Percentiles rank a stretch among this genome's conserved stretches.
These are phyloP conservation scores for Acanthamoeba healyi DNA, from an alignment of 208 protist species.

Conservation along the genomic window DNA sequence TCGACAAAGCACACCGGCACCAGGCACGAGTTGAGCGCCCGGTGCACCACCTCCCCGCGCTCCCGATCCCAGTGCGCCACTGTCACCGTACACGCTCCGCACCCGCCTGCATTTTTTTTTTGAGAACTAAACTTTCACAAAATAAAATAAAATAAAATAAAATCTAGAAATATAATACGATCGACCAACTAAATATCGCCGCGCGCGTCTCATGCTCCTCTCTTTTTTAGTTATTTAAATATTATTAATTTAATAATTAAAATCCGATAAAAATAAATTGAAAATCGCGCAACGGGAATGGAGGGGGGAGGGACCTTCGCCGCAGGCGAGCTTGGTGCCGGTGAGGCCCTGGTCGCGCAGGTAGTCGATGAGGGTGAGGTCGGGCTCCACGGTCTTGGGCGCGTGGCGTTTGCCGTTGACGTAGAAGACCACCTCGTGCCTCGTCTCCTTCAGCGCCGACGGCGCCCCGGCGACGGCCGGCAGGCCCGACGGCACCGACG, in stretches of 20 bases:
- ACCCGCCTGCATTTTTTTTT: slow-evolving; percentile 90
- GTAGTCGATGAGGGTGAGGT: slow-evolving; percentile 69
- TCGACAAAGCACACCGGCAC: slow-evolving; percentile 86
- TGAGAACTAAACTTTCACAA: neutral
- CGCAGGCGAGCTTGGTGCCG: slow-evolving; percentile 45
- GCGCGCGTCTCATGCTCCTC: no score
- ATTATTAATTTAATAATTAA: neutral
- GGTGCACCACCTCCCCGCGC: slow-evolving; percentile 67
- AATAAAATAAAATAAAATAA: neutral
- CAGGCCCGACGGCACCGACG: neutral
- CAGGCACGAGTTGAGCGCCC: slow-evolving; percentile 90
- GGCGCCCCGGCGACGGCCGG: neutral
- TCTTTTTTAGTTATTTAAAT: no score
- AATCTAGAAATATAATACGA: neutral
- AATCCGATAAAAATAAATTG: slow-evolving; percentile 25
- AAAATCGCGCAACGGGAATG: neutral
- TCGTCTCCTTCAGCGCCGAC: slow-evolving; percentile 32
- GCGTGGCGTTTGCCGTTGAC: slow-evolving; percentile 39
- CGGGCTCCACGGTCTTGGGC: slow-evolving; percentile 45
- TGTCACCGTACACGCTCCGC: slow-evolving; percentile 94
- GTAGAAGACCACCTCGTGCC: slow-evolving; percentile 55
- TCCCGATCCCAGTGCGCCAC: slow-evolving; percentile 82
- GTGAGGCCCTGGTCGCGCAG: slow-evolving; percentile 28
- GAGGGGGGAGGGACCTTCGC: neutral
- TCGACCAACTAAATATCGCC: no score